Base-by-base conservation (phyloP, 345 rosid genomes). In the Salix dunnii region DNA sequence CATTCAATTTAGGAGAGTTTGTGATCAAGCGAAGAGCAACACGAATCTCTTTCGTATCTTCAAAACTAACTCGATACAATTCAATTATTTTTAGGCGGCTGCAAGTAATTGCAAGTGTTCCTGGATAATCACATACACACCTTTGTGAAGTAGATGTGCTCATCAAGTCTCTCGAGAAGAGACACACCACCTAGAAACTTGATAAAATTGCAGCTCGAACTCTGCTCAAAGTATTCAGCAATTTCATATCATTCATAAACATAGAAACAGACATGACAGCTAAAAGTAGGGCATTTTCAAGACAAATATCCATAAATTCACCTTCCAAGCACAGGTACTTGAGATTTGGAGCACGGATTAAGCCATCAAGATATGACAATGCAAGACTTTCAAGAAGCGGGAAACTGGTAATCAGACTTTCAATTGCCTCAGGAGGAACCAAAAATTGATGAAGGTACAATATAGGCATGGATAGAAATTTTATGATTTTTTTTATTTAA, bases 71-170 rank as follows among this genome's bases (percentile, higher is more conserved):
- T 90, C 92, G 91, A 86, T 83, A 87, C 36, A 93, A 78, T 78
- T 92, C 97, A 78, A 94, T 89, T 7, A 80, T 82, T 70, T 85
- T 89, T 4, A 94, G 87, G 84, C 84, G 84, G 72, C 67, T 86
- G 68, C 89, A 91, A n/a, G 90, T 90, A 51, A 91, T 75, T 3
- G 91, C 88, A 74, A 86, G 82, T 73, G 76, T 82, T 82, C 91
- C 90, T 7, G 87, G 90, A 80, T 87, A 87, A 83, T 87, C 82
- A 77, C n/a, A n/a, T n/a, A n/a, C n/a, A n/a, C 87, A 90, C 99
- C 97, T 93, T 96, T 18, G 97, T 91, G 80, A 96, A 96, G 88
- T 93, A 91, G 79, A 93, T 87, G 70, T 85, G 90, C 48, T 97
- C 97, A 5, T 87, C 74, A 13, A 93, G 99, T 84, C 82, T 91